Evolutionary conservation across 805 yeast genomes (phyloP).

Genomic region (Monosporozyma servazzii): DNA sequence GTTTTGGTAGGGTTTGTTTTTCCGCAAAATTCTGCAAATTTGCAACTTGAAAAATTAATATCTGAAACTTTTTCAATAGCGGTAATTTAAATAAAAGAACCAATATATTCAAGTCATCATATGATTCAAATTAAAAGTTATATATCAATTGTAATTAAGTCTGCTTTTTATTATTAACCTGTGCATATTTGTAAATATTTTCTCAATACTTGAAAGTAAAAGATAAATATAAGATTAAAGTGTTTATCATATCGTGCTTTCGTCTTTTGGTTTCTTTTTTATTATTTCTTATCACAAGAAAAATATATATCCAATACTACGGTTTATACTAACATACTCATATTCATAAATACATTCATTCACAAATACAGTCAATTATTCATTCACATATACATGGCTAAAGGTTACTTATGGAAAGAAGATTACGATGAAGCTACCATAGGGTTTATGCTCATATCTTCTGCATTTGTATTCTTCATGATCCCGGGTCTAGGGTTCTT

Average conservation of each 20-base stretch:
- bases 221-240: neutral
- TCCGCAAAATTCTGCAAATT: too few species aligned
- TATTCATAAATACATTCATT: too few species aligned
- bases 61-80: neutral
- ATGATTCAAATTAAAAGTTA: neutral
- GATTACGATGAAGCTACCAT: constrained; percentile 40
- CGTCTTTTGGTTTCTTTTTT: too few species aligned
- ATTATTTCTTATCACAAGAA: too few species aligned
- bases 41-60: neutral
- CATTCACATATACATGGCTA: constrained; percentile 3
- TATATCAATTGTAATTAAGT: neutral
- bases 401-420: constrained; percentile 24
- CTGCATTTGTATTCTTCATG: constrained; percentile 79
- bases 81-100: neutral
- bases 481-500: constrained; percentile 90
- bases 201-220: neutral
- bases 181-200: too few species aligned
- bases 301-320: too few species aligned
- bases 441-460: constrained; percentile 47
- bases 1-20: too few species aligned
- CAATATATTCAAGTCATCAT: neutral
- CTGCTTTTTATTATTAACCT: neutral
- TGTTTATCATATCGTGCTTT: too few species aligned
- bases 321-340: too few species aligned
- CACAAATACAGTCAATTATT: neutral